Evolutionary conservation across 805 yeast species (phyloP).

Genomic region (Myxozyma sirexii): DNA sequence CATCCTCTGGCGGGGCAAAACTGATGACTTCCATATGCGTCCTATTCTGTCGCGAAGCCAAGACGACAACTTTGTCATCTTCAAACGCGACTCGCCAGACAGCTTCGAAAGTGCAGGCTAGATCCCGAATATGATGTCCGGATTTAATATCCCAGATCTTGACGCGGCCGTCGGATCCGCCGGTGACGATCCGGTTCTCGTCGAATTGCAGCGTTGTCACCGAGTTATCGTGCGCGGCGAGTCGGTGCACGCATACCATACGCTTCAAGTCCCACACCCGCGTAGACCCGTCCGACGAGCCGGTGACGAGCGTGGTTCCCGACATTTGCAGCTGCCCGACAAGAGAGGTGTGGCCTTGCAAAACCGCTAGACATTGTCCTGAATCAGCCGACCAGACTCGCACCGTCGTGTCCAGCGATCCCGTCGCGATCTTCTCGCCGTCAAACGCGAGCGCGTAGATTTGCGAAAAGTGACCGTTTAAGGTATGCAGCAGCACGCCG

Average conservation of each 20-base stretch:
- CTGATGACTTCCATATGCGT: constrained; percentile 46
- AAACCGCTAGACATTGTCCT: constrained; percentile 75
- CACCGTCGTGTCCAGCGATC: constrained; percentile 92
- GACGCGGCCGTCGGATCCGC: constrained; percentile 49
- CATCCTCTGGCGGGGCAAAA: constrained; percentile 40
- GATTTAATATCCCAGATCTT: constrained; percentile 47
- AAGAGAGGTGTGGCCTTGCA: constrained; percentile 87
- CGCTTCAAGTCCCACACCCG: constrained; percentile 80
- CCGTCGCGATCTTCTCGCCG: constrained; percentile 88
- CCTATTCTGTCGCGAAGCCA: constrained; percentile 40
- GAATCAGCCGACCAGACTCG: constrained; percentile 93
- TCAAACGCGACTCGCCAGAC: constrained; percentile 49
- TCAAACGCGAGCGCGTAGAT: constrained; percentile 93
- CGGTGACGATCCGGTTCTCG: constrained; percentile 47
- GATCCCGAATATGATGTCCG: constrained; percentile 46
- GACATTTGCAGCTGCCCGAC: constrained; percentile 83
- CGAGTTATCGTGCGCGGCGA: constrained; percentile 51
- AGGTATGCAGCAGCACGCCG: constrained; percentile 87
- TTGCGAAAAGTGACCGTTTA: constrained; percentile 85
- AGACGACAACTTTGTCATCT: constrained; percentile 46
- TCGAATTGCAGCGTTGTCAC: constrained; percentile 48
- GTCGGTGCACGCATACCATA: constrained; percentile 73
- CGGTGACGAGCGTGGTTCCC: constrained; percentile 73
- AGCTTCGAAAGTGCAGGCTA: constrained; percentile 43
- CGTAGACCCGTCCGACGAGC: constrained; percentile 82